Evolutionary conservation across 768 basidiomycete genomes (phyloP).

Genomic region (Bullera alba): DNA sequence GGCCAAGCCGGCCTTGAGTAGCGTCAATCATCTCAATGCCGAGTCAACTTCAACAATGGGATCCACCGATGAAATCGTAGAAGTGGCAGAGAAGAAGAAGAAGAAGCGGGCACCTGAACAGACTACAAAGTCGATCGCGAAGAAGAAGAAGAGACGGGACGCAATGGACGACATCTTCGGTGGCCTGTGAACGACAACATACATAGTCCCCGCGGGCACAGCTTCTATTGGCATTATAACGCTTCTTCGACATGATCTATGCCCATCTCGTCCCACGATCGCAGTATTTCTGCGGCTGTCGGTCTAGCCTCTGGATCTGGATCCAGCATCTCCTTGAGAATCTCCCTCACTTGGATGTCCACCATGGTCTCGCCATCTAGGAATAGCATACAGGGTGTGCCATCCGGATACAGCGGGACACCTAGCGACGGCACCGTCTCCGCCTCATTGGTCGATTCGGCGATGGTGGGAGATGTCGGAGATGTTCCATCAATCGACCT

Average conservation of each 20-base stretch:
- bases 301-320: constrained; percentile 17
- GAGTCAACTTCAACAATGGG: background rate
- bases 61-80: background rate
- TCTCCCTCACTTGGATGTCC: constrained; percentile 9
- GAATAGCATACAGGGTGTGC: constrained; percentile 22
- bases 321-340: constrained; percentile 25
- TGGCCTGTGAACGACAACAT: no score
- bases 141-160: constrained; percentile 5
- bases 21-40: background rate
- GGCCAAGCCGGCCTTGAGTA: no score
- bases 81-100: background rate
- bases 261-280: constrained; percentile 3
- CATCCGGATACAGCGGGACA: constrained; percentile 20
- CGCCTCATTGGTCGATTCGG: no score
- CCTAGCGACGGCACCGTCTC: background rate
- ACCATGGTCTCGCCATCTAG: constrained; percentile 26
- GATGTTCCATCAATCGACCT: no score
- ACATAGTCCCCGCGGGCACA: no score
- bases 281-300: constrained; percentile 12
- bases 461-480: background rate
- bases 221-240: background rate
- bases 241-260: background rate
- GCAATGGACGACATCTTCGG: constrained; percentile 26
- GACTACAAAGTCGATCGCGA: no score
- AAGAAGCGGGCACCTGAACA: no score